These are phyloP conservation scores for Butyriboletus appendiculatus DNA, from an alignment of 1,284 basidiomycete species.

Conservation along the genomic window DNA sequence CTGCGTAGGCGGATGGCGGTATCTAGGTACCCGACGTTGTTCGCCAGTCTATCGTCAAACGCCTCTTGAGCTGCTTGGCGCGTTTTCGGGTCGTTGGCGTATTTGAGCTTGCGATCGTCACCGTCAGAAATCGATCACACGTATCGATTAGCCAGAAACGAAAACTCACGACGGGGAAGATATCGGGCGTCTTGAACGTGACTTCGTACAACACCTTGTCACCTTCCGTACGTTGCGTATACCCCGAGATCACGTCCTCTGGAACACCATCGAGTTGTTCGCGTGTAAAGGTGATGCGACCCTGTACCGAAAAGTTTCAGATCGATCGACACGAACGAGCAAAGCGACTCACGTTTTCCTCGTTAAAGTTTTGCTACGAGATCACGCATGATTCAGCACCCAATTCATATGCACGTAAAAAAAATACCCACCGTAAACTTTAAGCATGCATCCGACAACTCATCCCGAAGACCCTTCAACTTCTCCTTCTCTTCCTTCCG, in stretches of 20 bases:
- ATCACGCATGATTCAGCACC: neutral
- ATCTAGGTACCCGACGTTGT: slow-evolving; percentile 70
- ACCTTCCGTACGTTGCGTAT: slow-evolving; percentile 59
- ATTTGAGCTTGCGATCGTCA: slow-evolving; percentile 61
- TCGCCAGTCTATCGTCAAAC: slow-evolving; percentile 63
- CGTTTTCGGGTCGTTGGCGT: slow-evolving; percentile 67
- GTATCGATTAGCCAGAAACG: neutral
- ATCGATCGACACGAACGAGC: neutral
- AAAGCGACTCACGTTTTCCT: slow-evolving; percentile 62
- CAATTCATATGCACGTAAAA: no score
- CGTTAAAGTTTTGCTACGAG: slow-evolving; percentile 79
- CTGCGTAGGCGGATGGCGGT: slow-evolving; percentile 69
- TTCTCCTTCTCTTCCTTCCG: slow-evolving; percentile 55
- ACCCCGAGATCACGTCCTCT: slow-evolving; percentile 73
- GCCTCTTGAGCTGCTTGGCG: slow-evolving; percentile 64
- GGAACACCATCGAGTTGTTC: slow-evolving; percentile 82
- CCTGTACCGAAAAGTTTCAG: slow-evolving; percentile 39
- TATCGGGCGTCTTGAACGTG: slow-evolving; percentile 59
- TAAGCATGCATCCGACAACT: slow-evolving; percentile 67
- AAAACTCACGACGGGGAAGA: slow-evolving; percentile 67
- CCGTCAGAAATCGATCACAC: neutral
- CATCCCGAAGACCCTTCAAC: slow-evolving; percentile 63
- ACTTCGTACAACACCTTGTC: slow-evolving; percentile 63
- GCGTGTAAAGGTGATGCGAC: slow-evolving; percentile 59
- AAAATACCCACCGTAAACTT: slow-evolving; percentile 64